Evolutionary conservation across 331 rosid genomes (phyloP).

Genomic region (Cydonia oblonga): DNA sequence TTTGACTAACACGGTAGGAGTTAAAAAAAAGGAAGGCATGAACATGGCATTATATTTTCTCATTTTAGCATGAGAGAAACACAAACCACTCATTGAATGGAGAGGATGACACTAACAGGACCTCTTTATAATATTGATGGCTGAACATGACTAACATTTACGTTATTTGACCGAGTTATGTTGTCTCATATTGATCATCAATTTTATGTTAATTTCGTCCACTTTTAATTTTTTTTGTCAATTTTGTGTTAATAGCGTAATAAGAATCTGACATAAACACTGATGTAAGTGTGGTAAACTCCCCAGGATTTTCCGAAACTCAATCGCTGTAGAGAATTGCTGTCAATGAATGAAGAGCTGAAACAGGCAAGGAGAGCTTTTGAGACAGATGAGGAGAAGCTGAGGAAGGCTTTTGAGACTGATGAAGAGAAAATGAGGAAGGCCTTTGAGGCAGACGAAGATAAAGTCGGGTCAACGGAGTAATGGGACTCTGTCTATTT

Average conservation of each 20-base stretch:
- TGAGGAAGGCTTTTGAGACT: constrained; percentile 37
- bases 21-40: neutral
- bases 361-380: constrained; percentile 89
- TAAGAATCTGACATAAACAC: neutral
- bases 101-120: neutral
- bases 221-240: neutral
- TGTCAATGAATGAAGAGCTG: constrained; percentile 87
- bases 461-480: neutral
- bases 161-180: neutral
- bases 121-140: neutral
- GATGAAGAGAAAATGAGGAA: constrained; percentile 45
- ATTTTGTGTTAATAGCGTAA: neutral
- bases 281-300: neutral
- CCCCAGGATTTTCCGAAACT: constrained; percentile 67
- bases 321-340: constrained; percentile 71
- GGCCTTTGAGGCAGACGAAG: constrained; percentile 47
- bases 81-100: neutral
- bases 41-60: neutral
- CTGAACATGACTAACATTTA: neutral
- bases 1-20: neutral
- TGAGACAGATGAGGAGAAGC: constrained; percentile 71
- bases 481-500: neutral
- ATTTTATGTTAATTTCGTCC: neutral
- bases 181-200: neutral
- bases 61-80: neutral